Evolutionary conservation across 805 yeast genomes (phyloP), one percentile per base, ranked within the genome.

Genomic region (Nakazawaea anatomiae): DNA sequence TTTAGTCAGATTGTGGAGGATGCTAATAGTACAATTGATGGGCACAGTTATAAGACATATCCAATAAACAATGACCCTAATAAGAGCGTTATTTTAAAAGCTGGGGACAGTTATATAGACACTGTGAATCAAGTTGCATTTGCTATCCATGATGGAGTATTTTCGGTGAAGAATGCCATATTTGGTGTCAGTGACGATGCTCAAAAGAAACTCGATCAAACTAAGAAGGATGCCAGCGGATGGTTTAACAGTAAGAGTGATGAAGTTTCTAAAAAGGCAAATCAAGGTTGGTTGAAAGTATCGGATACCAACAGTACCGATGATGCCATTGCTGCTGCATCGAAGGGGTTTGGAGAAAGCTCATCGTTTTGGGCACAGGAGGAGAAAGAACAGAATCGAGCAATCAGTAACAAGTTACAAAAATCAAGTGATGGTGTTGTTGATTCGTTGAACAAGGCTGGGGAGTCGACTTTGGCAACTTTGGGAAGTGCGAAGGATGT

Each of bases 331-430:
- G 11, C 35, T 25, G 45, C 47, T 25, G 50, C 39, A n/a, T 18
- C 48, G 6, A 42, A 41, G 30, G 53, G 53, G 1, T 46, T 35
- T 41, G 50, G 53, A 7, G 53, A 51, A 31, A 46, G 42, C 32
- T n/a, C 53, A 4, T 42, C 53, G 6, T 51, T 51, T 36, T 51
- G 49, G 46, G 53, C 53, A 11, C 42, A 29, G n/a, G 53, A 50
- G 28, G 39, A 48, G 35, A 45, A 39, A 11, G 51, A 48, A 18
- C 42, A 44, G 12, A 29, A 12, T 4, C 18, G 25, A 18, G 25
- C 28, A 35, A 10, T 35, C 11, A 25, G 39, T 8, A 10, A 6
- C 9, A 38, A 35, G 27, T 47, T 47, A 18, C 25, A 36, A 6
- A 31, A 34, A 6, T 34, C 52, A n/a, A 49, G 39, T 12, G 47